Evolutionary conservation across 805 yeast species (phyloP), one percentile per base, ranked within the genome.

Genomic region (Sugiyamaella smithiae): DNA sequence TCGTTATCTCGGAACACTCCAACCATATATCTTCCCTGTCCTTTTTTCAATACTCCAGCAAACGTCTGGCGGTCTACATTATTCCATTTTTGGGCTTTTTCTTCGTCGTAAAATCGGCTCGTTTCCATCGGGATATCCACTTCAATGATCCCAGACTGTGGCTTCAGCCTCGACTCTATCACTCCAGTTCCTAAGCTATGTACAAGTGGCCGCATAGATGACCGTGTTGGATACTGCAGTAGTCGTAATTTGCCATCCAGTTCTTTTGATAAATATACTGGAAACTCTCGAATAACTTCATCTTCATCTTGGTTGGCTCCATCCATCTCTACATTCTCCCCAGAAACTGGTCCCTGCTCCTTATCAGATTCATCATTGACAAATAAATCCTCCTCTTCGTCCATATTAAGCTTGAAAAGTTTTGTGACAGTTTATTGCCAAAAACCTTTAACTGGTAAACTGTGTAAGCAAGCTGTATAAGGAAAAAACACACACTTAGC

Each of bases 61-160:
- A 86, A 68, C 5, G 80, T 72, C 58, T 89, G 95, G 29, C 69
- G 72, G 17, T 72, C 71, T 5, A 84, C 76, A 1, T 75, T 70
- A 6, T 77, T 73, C 90, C 96, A 85, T 46, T 77, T 75, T 20
- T 74, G 81, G 5, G 84, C 74, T 57, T 82, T 83, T 9, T 74
- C 68, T 36, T 69, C 73, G 62, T 89, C 91, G 60, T 80, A 87
- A 58, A 85, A 88, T 38, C 74, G 75, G 4, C 70, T 59, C 0
- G 87, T 84, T 46, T 84, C 84, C 44, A 88, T 67, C 11, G 96
- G 95, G 5, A 86, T 70, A 52, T 84, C 87, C 31, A 90, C 75
- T 62, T 88, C 95, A 52, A 93, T 68, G 9, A 81, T 72, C 1
- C 80, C 77, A 1, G 88, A 73, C 23, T 74, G 69, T 1, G 77